These are phyloP conservation scores for Malus orientalis DNA, from an alignment of 306 rosid genomes.

Conservation along the genomic window DNA sequence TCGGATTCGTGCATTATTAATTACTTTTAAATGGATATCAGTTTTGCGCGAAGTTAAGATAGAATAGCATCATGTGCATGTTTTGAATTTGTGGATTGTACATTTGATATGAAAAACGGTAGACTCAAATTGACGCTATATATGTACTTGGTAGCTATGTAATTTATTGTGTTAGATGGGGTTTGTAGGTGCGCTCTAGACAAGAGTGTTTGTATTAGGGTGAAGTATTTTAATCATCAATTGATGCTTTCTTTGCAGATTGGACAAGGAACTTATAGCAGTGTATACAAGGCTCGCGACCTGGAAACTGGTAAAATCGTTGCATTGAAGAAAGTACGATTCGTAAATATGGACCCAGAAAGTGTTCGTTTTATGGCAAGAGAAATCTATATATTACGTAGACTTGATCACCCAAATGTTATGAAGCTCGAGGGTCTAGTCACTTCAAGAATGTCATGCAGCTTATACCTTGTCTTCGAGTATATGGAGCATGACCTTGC, in stretches of 20 bases:
- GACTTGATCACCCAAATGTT: constrained; percentile 87
- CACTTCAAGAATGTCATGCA: constrained; percentile 71
- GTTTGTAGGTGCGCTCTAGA: not conserved
- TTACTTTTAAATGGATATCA: not conserved
- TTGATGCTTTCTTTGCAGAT: constrained; percentile 32
- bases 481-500: constrained; percentile 98
- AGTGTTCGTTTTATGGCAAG: constrained; percentile 97
- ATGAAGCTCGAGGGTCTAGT: constrained; percentile 85
- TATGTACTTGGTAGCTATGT: not conserved
- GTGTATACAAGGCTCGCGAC: constrained; percentile 80
- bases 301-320: constrained; percentile 76
- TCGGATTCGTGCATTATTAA: not conserved
- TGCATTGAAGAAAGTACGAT: constrained; percentile 88
- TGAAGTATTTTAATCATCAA: not conserved
- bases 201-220: not conserved
- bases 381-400: constrained; percentile 82
- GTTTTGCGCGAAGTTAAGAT: not conserved
- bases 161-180: not conserved
- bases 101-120: not conserved
- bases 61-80: not conserved
- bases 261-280: constrained; percentile 97
- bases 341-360: constrained; percentile 67
- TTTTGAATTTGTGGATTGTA: not conserved
- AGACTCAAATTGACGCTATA: not conserved
- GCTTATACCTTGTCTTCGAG: constrained; percentile 85